A percentile compares a stretch with the other conserved stretches of the same genome.
These are phyloP conservation scores for Passiflora organensis DNA, from an alignment of 345 rosid genomes.

Conservation along the genomic window DNA sequence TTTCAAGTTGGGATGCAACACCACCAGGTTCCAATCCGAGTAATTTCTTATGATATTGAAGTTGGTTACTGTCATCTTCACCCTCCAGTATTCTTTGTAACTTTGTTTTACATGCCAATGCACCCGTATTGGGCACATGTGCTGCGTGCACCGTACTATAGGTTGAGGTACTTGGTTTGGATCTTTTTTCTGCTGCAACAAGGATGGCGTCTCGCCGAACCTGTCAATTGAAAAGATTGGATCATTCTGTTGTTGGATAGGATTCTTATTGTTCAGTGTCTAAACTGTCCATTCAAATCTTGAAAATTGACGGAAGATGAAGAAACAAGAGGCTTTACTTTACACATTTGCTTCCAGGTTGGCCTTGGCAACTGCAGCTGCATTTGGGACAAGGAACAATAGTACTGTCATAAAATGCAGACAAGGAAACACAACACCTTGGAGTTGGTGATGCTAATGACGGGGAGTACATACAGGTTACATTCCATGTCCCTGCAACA, in stretches of 20 bases:
- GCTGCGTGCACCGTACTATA: slow-evolving; percentile 52
- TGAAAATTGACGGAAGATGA: background rate
- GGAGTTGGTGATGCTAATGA: slow-evolving; percentile 54
- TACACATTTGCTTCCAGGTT: slow-evolving; percentile 40
- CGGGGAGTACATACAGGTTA: slow-evolving; percentile 64
- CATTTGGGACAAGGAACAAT: slow-evolving; percentile 70
- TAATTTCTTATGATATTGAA: slow-evolving; percentile 58
- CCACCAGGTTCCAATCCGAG: slow-evolving; percentile 72
- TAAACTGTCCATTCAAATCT: background rate
- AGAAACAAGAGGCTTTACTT: slow-evolving; percentile 34
- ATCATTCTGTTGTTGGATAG: too few relatives aligned
- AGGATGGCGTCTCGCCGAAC: slow-evolving; percentile 31
- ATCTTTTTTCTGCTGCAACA: slow-evolving; percentile 40
- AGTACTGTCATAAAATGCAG: slow-evolving; percentile 58
- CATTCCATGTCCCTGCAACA: slow-evolving; percentile 66
- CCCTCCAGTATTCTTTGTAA: slow-evolving; percentile 73
- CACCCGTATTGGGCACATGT: slow-evolving; percentile 70
- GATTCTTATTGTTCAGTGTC: too few relatives aligned
- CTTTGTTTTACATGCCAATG: slow-evolving; percentile 94
- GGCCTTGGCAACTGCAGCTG: slow-evolving; percentile 64
- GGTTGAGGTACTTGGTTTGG: slow-evolving; percentile 30
- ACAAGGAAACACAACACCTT: slow-evolving; percentile 80
- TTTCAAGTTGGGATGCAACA: slow-evolving; percentile 66
- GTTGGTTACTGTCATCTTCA: slow-evolving; percentile 62
- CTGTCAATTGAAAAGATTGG: slow-evolving; percentile 36